Percentiles rank a stretch among this genome's conserved stretches.
Conservation (phyloP, 2,329 filamentous ascomycete species). For the Fusarium aywerte region DNA sequence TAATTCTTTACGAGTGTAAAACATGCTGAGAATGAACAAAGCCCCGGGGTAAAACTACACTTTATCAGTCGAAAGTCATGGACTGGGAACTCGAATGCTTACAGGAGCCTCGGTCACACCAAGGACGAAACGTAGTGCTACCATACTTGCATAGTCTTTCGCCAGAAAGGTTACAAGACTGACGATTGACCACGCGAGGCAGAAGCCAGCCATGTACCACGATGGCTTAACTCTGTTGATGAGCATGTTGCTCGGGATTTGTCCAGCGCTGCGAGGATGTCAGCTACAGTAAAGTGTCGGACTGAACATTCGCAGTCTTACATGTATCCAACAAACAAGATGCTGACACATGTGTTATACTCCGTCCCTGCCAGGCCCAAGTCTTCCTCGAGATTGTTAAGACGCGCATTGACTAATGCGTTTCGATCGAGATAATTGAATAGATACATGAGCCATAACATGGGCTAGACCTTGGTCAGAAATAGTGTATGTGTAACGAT, state of each 20-base stretch:
- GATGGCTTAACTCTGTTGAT: slow-evolving; percentile 56
- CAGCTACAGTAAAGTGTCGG: neutral
- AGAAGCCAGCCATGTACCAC: slow-evolving; percentile 53
- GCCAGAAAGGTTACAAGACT: slow-evolving; percentile 55
- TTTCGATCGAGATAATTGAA: slow-evolving; percentile 60
- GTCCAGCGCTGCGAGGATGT: slow-evolving; percentile 19
- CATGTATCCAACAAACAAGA: slow-evolving; percentile 53
- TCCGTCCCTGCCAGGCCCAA: slow-evolving; percentile 56
- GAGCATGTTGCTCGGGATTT: slow-evolving; percentile 55
- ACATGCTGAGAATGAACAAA: slow-evolving; percentile 59
- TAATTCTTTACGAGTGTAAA: slow-evolving; percentile 63
- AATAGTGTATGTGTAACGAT: fast-evolving
- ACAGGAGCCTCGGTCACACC: slow-evolving; percentile 55
- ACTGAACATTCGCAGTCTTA: neutral
- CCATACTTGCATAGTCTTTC: slow-evolving; percentile 55
- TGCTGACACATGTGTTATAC: slow-evolving; percentile 51
- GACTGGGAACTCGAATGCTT: fast-evolving
- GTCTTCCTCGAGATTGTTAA: slow-evolving; percentile 65
- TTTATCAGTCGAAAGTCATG: neutral
- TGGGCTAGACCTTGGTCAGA: slow-evolving; percentile 35
- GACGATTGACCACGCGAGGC: slow-evolving; percentile 56
- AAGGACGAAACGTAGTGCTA: slow-evolving; percentile 55
- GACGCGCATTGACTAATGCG: slow-evolving; percentile 65
- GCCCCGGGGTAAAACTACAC: slow-evolving; percentile 49
- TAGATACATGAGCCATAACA: slow-evolving; percentile 55